These are phyloP conservation scores for Hippophae rhamnoides DNA, from an alignment of 306 rosid species.

Conservation along the genomic window DNA sequence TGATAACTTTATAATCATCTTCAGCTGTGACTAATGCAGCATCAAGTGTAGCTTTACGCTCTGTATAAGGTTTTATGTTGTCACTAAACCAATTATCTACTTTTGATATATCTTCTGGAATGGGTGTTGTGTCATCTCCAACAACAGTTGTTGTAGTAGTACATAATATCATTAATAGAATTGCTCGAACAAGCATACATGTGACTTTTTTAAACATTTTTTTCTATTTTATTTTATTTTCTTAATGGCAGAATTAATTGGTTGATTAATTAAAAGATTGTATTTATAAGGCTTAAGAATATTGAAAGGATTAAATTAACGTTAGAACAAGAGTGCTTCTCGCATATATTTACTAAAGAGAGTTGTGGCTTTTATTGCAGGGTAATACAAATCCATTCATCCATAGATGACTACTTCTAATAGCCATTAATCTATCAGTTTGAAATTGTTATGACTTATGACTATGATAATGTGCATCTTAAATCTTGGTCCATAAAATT, in stretches of 20 bases:
- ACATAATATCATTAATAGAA: conserved; percentile 6
- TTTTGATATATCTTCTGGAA: conserved; percentile 23
- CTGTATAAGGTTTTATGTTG: conserved; percentile 7
- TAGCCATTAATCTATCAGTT: too few species aligned
- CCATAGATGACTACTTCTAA: too few species aligned
- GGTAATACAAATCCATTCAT: too few species aligned
- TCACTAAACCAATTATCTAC: conserved; percentile 29
- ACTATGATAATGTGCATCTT: too few species aligned
- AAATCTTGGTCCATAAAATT: too few species aligned
- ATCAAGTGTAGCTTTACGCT: conserved; percentile 23
- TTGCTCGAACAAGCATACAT: conserved; percentile 2
- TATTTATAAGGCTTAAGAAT: background rate
- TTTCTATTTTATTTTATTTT: background rate
- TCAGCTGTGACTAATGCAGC: conserved; percentile 37
- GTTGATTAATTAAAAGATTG: background rate
- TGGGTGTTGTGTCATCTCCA: conserved; percentile 9
- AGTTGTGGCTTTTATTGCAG: too few species aligned
- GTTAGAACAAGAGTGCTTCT: too few species aligned
- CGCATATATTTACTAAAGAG: too few species aligned
- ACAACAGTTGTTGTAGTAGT: conserved; percentile 1
- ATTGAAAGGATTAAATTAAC: too few species aligned
- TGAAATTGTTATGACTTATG: too few species aligned
- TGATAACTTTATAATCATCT: conserved; percentile 15
- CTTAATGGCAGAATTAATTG: background rate
- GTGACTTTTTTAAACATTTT: background rate